A percentile compares a stretch with the other conserved stretches of the same genome.
Evolutionary conservation across 345 rosid species (phyloP).

Genomic region (Eucalyptus globulus): DNA sequence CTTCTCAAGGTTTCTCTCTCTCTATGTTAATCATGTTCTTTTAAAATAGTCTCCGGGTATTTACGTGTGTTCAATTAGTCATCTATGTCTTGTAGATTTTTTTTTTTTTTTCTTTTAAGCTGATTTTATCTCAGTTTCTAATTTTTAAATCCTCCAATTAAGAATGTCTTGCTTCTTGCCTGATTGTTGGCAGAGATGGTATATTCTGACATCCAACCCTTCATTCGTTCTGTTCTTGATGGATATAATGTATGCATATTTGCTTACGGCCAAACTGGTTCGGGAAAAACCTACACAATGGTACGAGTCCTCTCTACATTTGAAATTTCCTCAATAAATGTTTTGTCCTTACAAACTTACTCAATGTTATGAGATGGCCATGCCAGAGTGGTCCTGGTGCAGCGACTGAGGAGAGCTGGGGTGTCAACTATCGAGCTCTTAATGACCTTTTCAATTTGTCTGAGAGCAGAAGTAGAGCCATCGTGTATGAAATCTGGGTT

Average conservation of each 20-base stretch:
- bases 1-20: conserved; percentile 65
- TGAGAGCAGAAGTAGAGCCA: conserved; percentile 37
- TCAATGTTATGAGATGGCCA: not conserved
- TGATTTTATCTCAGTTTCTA: not conserved
- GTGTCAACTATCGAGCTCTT: conserved; percentile 83
- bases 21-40: not conserved
- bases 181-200: conserved; percentile 54
- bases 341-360: not conserved
- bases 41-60: not conserved
- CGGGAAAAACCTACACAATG: conserved; percentile 95
- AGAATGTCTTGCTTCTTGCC: not conserved
- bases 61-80: not conserved
- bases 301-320: conserved; percentile 8
- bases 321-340: not conserved
- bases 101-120: not conserved
- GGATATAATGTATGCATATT: conserved; percentile 89
- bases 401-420: conserved; percentile 67
- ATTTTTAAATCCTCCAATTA: not conserved
- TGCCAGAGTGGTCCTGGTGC: conserved; percentile 61
- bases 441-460: conserved; percentile 67
- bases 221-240: conserved; percentile 72
- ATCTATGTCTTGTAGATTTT: not conserved
- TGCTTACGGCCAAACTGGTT: conserved; percentile 99
- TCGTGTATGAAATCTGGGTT: conserved; percentile 50
- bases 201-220: conserved; percentile 58